Percentiles rank a stretch among this genome's conserved stretches.
Conservation (phyloP, 257 asterid genomes). For the Solanum lycopersicoides region DNA sequence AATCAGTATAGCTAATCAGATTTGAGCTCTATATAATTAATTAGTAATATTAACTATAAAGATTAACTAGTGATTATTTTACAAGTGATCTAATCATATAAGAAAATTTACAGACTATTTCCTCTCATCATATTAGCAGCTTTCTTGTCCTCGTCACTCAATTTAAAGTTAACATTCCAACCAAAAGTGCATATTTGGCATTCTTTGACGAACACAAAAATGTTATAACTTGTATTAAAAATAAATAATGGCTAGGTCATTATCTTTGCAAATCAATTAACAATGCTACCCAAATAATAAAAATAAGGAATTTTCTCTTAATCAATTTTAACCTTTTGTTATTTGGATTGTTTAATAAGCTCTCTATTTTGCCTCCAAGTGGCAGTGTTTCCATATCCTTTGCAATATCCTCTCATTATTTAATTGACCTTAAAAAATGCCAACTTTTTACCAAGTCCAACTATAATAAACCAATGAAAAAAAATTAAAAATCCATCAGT, state of each 20-base stretch:
- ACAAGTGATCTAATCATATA: not conserved
- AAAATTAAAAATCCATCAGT: not conserved
- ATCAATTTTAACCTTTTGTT: not conserved
- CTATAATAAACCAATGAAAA: not conserved
- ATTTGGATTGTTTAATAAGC: conserved; percentile 13
- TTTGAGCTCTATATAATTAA: not conserved
- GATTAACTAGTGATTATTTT: not conserved
- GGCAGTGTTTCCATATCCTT: conserved; percentile 19
- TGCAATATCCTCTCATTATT: not conserved
- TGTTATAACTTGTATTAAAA: not conserved
- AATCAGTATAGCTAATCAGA: not conserved
- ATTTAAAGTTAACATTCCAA: not conserved
- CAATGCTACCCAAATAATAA: not conserved
- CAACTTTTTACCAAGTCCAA: not conserved
- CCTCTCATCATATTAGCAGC: not conserved
- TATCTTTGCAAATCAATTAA: not conserved
- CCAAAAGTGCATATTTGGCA: not conserved
- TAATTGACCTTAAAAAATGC: not conserved
- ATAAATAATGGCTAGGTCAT: not conserved
- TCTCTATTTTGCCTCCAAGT: conserved; percentile 40
- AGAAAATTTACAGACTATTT: not conserved
- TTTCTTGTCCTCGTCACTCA: not conserved
- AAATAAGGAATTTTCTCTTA: not conserved
- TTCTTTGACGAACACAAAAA: not conserved
- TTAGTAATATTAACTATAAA: not conserved